Evolutionary conservation across 129 eudicot species (phyloP).

Genomic region (Pulicaria dysenterica): DNA sequence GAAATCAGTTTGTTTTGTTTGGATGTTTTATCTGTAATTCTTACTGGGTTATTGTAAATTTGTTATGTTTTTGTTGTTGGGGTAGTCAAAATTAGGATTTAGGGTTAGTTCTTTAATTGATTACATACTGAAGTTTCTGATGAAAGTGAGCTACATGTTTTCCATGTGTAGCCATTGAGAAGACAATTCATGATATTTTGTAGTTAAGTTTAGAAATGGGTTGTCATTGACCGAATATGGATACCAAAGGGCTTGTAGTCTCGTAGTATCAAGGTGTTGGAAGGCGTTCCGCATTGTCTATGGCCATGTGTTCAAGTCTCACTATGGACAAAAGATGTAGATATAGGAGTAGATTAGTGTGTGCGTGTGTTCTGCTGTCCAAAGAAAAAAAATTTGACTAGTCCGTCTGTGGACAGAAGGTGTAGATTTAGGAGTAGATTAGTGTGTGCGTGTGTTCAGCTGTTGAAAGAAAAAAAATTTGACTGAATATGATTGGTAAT

Average conservation of each 20-base stretch:
- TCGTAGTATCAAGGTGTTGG: no score
- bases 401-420: no score
- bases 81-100: slow-evolving; percentile 10
- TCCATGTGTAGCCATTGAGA: slow-evolving; percentile 11
- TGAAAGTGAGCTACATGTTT: slow-evolving; percentile 3
- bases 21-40: slow-evolving; percentile 19
- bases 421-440: no score
- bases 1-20: slow-evolving; percentile 13
- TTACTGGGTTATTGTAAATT: not conserved
- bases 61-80: slow-evolving; percentile 1
- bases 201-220: slow-evolving; percentile 6
- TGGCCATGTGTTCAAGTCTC: no score
- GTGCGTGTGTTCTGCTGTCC: no score
- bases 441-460: no score
- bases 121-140: not conserved
- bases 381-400: no score
- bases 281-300: no score
- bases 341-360: no score
- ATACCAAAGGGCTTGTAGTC: no score
- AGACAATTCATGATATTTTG: not conserved
- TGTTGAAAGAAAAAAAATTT: no score
- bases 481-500: not conserved
- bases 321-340: no score
- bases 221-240: not conserved
- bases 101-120: slow-evolving; percentile 9